Percentiles rank a stretch among this genome's conserved stretches.
These are phyloP conservation scores for Dacryopinax spathularia DNA, from an alignment of 768 basidiomycete genomes.

Conservation along the genomic window DNA sequence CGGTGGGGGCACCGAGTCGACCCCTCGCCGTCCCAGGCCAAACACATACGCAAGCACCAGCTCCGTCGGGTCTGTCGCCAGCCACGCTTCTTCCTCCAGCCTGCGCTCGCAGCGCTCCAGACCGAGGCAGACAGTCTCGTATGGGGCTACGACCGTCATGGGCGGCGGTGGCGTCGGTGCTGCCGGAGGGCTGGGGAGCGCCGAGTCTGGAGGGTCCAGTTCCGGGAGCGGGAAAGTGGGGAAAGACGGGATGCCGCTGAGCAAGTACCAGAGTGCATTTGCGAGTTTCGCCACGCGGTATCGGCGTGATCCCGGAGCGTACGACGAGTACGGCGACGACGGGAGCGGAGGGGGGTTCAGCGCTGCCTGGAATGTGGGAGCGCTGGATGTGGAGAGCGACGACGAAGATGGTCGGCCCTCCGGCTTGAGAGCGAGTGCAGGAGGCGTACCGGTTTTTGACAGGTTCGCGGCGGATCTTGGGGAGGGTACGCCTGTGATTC, in stretches of 20 bases:
- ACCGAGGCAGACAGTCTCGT: not conserved
- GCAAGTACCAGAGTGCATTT: not conserved
- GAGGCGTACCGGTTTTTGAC: conserved; percentile 29
- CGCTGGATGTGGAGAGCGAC: conserved; percentile 37
- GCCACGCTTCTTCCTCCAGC: not conserved
- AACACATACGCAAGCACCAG: not conserved
- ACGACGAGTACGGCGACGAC: not conserved
- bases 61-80: not conserved
- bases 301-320: not conserved
- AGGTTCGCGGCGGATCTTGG: conserved; percentile 40
- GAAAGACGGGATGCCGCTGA: not conserved
- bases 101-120: not conserved
- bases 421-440: conserved; percentile 5
- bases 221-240: not conserved
- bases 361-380: not conserved
- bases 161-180: not conserved
- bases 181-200: too few relatives aligned
- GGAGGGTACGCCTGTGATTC: conserved; percentile 43
- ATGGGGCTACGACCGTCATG: not conserved
- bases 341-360: too few relatives aligned
- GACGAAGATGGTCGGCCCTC: conserved; percentile 41
- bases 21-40: not conserved
- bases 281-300: not conserved
- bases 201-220: too few relatives aligned
- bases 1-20: not conserved